Conservation (phyloP, 495 filamentous ascomycete genomes). For the Thermochaetoides thermophila region DNA sequence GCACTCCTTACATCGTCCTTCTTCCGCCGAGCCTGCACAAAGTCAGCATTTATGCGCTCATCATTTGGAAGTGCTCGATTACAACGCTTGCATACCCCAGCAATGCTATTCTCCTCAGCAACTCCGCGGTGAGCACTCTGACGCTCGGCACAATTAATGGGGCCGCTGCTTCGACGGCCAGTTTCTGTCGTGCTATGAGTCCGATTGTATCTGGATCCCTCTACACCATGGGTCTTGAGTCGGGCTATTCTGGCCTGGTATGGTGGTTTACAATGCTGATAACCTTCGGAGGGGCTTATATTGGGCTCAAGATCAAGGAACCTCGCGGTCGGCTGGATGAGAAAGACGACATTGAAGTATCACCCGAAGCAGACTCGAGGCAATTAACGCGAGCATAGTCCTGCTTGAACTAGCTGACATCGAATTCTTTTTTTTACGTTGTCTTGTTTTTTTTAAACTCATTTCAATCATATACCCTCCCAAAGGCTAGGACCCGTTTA, state of each 20-base stretch:
- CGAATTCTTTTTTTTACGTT: too few relatives aligned
- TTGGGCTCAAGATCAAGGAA: constrained; percentile 36
- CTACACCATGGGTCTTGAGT: constrained; percentile 61
- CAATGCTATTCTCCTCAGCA: constrained; percentile 69
- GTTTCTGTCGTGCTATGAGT: constrained; percentile 71
- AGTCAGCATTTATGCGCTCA: constrained; percentile 52
- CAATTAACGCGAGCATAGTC: too few relatives aligned
- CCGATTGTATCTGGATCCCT: constrained; percentile 77
- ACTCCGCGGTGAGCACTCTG: constrained; percentile 64
- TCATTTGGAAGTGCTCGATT: constrained; percentile 81
- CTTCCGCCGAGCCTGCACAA: constrained; percentile 57
- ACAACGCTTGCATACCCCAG: constrained; percentile 76
- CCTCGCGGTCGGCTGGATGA: constrained; percentile 25
- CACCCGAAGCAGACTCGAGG: too few relatives aligned
- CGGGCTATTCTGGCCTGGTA: constrained; percentile 69
- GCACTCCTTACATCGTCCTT: constrained; percentile 78
- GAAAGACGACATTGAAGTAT: constrained; percentile 11
- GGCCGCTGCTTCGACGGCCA: constrained; percentile 79
- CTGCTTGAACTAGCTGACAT: too few relatives aligned
- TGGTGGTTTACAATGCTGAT: constrained; percentile 85
- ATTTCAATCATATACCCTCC: too few relatives aligned
- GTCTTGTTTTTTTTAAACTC: too few relatives aligned
- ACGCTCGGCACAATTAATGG: constrained; percentile 87
- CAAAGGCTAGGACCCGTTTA: too few relatives aligned
- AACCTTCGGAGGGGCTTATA: constrained; percentile 51